Evolutionary conservation across 257 asterid genomes (phyloP), one percentile per base, ranked within the genome.

Genomic region (Plantago major): DNA sequence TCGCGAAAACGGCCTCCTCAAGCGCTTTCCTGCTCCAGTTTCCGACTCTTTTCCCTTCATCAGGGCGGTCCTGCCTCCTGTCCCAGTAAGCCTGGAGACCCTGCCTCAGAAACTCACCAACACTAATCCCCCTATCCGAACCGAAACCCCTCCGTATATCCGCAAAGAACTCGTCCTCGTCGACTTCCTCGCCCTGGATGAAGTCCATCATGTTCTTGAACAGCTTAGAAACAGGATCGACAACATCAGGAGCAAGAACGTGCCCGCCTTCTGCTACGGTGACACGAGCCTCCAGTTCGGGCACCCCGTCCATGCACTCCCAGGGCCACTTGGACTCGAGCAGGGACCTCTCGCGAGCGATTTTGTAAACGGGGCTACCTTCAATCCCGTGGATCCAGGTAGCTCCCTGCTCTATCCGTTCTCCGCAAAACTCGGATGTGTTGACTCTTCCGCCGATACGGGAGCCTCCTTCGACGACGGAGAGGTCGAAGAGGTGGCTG

Each of bases 381-480:
- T 75, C 85, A 54, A 90, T 81, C 10, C 98, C 98, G 53, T 90
- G 98, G 82, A 90, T 90, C 98, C 98, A 88, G 7, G 96, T 90
- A 16, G 95, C 98, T 2, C 98, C 98, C 50, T 69, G 79, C 83
- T 90, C 98, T 63, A 90, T 72, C 72, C 88, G 69, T 74, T 84
- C 96, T 54, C 98, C 96, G 68, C 78, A 60, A 10, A 90, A 88
- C 46, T 81, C 84, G 1, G 85, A 64, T 3, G 98, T 64, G 76
- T 64, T 83, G n/a, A 90, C 78, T 52, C 98, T 73, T 51, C 98
- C 98, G 63, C 97, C 97, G 44, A 90, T 79, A 62, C 96, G 73
- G 43, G 42, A 37, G 4, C 95, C 95, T 7, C 94, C 96, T 65
- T 90, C 98, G 22, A 90, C 88, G 17, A 90, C 81, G 0, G 54